Percentiles rank a stretch among this genome's conserved stretches.
Evolutionary conservation across 257 asterid species (phyloP).

Genomic region (Striga asiatica): DNA sequence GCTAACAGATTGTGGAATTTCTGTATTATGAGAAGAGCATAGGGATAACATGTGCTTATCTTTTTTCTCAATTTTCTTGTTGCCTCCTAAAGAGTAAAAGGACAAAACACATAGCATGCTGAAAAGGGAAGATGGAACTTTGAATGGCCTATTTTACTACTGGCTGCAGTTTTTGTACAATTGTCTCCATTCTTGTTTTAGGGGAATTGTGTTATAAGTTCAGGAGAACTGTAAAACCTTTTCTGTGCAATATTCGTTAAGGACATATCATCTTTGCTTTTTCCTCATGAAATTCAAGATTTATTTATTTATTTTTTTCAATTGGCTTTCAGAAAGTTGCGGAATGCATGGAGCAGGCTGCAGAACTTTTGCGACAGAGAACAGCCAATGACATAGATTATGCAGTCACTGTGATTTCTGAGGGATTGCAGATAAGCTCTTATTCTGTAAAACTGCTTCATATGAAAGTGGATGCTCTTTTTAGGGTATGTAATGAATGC

Average conservation of each 20-base stretch:
- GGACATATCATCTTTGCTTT: neutral
- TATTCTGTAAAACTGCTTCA: constrained; percentile 55
- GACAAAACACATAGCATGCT: neutral
- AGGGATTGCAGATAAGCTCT: constrained; percentile 68
- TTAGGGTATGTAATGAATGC: constrained; percentile 45
- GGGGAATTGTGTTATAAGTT: too few species aligned
- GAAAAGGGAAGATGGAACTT: neutral
- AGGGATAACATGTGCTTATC: neutral
- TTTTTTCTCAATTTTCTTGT: neutral
- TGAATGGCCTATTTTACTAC: neutral
- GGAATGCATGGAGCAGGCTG: constrained; percentile 47
- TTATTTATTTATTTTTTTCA: constrained; percentile 9
- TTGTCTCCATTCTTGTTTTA: too few species aligned
- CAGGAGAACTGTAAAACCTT: neutral
- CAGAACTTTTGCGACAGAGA: constrained; percentile 44
- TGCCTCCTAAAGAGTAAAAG: neutral
- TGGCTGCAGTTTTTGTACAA: neutral
- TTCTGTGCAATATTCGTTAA: too few species aligned
- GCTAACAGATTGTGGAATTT: neutral
- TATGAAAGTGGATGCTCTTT: constrained; percentile 78
- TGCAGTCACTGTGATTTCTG: constrained; percentile 55
- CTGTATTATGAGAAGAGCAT: neutral
- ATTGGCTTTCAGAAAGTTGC: constrained; percentile 55
- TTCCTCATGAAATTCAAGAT: neutral
- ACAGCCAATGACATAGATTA: constrained; percentile 42